Evolutionary conservation across 345 rosid species (phyloP).

Genomic region (Firmiana major): DNA sequence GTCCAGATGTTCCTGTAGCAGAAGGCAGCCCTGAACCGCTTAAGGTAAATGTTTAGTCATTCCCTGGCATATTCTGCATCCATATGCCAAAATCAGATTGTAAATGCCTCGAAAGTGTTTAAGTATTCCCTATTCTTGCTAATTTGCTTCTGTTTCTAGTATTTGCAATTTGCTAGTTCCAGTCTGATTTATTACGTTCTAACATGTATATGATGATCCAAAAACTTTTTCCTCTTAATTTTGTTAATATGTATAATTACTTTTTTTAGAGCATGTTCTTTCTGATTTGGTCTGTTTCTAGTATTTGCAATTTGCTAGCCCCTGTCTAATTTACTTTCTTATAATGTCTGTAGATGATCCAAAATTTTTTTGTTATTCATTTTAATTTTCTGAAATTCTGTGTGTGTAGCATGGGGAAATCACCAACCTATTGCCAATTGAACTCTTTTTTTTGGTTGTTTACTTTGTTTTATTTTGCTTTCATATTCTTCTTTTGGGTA

Average conservation of each 20-base stretch:
- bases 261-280: background rate
- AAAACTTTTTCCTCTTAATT: background rate
- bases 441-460: background rate
- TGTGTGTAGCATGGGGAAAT: background rate
- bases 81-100: background rate
- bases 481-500: background rate
- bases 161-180: background rate
- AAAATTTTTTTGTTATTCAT: background rate
- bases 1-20: constrained; percentile 78
- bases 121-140: background rate
- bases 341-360: background rate
- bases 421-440: background rate
- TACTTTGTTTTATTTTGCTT: background rate
- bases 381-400: background rate
- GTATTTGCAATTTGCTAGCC: background rate
- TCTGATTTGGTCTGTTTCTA: background rate
- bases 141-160: background rate
- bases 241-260: too few relatives aligned
- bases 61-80: background rate
- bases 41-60: constrained; percentile 47
- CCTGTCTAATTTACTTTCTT: background rate
- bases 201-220: background rate
- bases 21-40: constrained; percentile 79
- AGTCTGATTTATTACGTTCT: too few relatives aligned
- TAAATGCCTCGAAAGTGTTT: background rate